A percentile compares a stretch with the other conserved stretches of the same genome.
Evolutionary conservation across 2,329 filamentous ascomycete genomes (phyloP).

Genomic region (Fusarium hostae): DNA sequence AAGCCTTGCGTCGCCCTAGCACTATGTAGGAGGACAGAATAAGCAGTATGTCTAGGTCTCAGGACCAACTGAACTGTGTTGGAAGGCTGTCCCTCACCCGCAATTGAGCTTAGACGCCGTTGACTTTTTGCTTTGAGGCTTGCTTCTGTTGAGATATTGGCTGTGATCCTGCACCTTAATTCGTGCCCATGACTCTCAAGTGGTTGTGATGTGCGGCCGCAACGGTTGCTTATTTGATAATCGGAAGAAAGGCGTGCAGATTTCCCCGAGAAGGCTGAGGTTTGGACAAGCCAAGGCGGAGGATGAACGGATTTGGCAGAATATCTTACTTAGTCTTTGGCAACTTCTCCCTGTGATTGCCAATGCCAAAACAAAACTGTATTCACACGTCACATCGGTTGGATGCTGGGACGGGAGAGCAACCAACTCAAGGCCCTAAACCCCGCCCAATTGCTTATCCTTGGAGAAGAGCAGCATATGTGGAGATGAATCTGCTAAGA

Average conservation of each 20-base stretch:
- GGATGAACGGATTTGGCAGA: conserved; percentile 4
- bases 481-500: conserved; percentile 15
- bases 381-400: conserved; percentile 26
- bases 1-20: conserved; percentile 1
- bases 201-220: conserved; percentile 4
- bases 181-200: background rate
- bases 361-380: background rate
- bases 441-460: conserved; percentile 10
- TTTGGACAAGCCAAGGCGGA: conserved; percentile 6
- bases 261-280: conserved; percentile 16
- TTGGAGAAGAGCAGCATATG: background rate
- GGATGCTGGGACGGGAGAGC: conserved; percentile 23
- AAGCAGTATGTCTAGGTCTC: background rate
- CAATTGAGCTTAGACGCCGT: conserved; percentile 7
- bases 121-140: conserved; percentile 5
- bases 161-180: conserved; percentile 2
- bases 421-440: conserved; percentile 10
- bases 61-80: conserved; percentile 1
- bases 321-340: background rate
- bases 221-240: conserved; percentile 18
- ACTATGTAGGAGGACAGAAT: conserved; percentile 7
- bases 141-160: conserved; percentile 5
- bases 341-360: background rate
- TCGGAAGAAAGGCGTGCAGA: background rate
- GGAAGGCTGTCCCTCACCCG: background rate